These are phyloP conservation scores for Fusarium pseudoanthophilum DNA, from an alignment of 2,329 filamentous ascomycete genomes.

Conservation along the genomic window DNA sequence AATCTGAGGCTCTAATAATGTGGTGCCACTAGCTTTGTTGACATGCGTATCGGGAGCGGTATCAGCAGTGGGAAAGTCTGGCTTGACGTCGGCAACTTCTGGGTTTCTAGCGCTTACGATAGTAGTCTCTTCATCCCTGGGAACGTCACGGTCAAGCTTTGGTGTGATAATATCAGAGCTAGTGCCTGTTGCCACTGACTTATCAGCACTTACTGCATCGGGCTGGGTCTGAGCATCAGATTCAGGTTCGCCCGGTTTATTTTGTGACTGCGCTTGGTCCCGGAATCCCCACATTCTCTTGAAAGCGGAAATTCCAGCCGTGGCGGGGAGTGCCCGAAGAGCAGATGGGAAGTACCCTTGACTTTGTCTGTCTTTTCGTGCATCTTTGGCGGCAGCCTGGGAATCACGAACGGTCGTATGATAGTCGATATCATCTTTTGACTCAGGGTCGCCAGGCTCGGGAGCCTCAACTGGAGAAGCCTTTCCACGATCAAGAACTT, in stretches of 20 bases:
- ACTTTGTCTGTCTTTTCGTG: constrained; percentile 22
- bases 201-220: not conserved
- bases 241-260: not conserved
- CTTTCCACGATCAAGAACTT: constrained; percentile 11
- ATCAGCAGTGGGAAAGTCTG: not conserved
- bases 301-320: constrained; percentile 32
- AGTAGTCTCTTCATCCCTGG: constrained; percentile 3
- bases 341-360: constrained; percentile 40
- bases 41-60: not conserved
- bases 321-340: constrained; percentile 30
- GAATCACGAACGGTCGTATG: constrained; percentile 10
- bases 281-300: constrained; percentile 38
- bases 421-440: constrained; percentile 15
- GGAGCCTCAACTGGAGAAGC: not conserved
- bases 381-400: constrained; percentile 5
- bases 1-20: constrained; percentile 39
- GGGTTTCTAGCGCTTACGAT: constrained; percentile 5
- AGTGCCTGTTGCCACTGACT: not conserved
- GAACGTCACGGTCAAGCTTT: not conserved
- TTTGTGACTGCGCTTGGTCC: constrained; percentile 14
- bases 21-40: not conserved
- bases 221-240: not conserved
- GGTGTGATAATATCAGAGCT: not conserved
- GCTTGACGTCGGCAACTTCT: constrained; percentile 1
- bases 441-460: constrained; percentile 13